Percentiles rank a stretch among this genome's conserved stretches.
phyloP scores from a whole-genome alignment of 208 protist genomes.

The Zelonia costaricensis region DNA sequence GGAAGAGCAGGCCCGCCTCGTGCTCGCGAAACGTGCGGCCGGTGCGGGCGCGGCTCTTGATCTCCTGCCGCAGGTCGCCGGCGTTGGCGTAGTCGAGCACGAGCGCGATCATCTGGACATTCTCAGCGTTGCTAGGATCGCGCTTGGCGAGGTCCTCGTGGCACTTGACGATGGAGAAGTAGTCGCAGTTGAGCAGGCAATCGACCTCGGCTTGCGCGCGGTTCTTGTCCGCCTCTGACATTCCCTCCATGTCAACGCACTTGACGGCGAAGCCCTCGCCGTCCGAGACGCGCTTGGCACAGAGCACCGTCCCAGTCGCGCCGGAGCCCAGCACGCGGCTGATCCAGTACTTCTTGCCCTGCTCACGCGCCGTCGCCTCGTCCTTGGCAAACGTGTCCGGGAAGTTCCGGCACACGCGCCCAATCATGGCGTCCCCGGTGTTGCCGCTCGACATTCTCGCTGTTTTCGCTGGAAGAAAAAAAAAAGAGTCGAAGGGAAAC shows the following conservation, averaged over 20 bases:
- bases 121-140: conserved; percentile 50
- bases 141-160: conserved; percentile 69
- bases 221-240: conserved; percentile 80
- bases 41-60: conserved; percentile 52
- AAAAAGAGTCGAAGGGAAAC: conserved; percentile 22
- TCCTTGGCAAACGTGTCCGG: conserved; percentile 66
- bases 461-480: not conserved
- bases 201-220: conserved; percentile 65
- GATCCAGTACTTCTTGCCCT: conserved; percentile 80
- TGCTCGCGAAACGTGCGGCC: conserved; percentile 60
- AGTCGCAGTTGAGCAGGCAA: conserved; percentile 72
- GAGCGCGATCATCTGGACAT: conserved; percentile 66
- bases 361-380: conserved; percentile 59
- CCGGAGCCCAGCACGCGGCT: conserved; percentile 70
- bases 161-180: conserved; percentile 84
- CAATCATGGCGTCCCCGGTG: conserved; percentile 69
- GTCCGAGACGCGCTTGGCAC: conserved; percentile 60
- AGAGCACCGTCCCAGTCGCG: conserved; percentile 57
- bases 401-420: conserved; percentile 62
- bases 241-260: conserved; percentile 70
- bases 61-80: conserved; percentile 78
- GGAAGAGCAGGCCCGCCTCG: conserved; percentile 68
- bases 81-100: conserved; percentile 88
- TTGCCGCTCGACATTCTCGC: conserved; percentile 41
- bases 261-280: conserved; percentile 66